A percentile compares a stretch with the other conserved stretches of the same genome.
Conservation (phyloP, 2,329 filamentous ascomycete genomes). For the Xylariaceae sp. region DNA sequence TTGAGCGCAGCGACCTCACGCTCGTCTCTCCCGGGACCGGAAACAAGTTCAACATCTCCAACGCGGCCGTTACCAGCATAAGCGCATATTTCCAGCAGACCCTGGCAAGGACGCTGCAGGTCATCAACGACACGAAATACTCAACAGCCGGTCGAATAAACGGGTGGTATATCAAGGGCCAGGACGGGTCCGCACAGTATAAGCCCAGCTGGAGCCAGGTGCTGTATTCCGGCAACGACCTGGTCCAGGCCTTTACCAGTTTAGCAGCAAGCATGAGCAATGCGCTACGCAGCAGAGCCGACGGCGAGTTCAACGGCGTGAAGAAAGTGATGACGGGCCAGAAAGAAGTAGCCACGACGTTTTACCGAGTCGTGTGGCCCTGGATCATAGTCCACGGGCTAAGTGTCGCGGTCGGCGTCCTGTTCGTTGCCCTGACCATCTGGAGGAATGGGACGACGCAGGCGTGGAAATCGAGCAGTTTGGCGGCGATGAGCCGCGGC, state of each 20-base stretch:
- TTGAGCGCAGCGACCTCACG: not conserved
- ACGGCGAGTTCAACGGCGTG: not conserved
- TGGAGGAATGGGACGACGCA: not conserved
- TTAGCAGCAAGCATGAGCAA: not conserved
- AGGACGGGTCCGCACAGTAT: not conserved
- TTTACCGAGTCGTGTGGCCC: not conserved
- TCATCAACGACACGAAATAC: not conserved
- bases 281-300: not conserved
- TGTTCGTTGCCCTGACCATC: not conserved
- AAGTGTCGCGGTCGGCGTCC: not conserved
- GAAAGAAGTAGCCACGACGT: not conserved
- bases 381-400: not conserved
- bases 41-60: not conserved
- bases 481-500: not conserved
- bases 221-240: not conserved
- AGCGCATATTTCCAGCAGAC: not conserved
- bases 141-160: not conserved
- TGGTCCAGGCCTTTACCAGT: not conserved
- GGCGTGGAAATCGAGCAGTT: not conserved
- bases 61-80: not conserved
- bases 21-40: not conserved
- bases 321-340: not conserved
- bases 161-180: not conserved
- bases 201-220: not conserved
- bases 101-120: not conserved